A percentile compares a stretch with the other conserved stretches of the same genome.
Evolutionary conservation across 768 basidiomycete species (phyloP).

Genomic region (Lentinus tigrinus): DNA sequence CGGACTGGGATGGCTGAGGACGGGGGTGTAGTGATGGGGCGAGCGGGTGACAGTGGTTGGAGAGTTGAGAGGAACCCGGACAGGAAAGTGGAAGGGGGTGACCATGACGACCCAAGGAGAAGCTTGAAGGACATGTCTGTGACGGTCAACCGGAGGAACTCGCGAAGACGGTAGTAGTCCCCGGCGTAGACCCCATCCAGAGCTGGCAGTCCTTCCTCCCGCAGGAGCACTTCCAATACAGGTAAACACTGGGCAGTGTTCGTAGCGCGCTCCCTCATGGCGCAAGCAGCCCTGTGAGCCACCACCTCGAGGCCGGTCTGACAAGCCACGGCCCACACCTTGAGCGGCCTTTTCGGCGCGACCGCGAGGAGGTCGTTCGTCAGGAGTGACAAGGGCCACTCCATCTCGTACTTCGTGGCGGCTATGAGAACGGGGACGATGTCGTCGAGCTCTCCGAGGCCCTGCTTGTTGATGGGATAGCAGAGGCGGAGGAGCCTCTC

Average conservation of each 20-base stretch:
- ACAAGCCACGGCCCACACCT: slow-evolving; percentile 24
- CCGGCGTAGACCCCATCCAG: neutral
- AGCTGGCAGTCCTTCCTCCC: neutral
- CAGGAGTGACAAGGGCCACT: neutral
- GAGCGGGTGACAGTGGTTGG: neutral
- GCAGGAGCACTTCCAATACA: neutral
- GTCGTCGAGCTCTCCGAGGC: neutral
- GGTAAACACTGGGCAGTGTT: neutral
- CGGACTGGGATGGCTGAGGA: too few relatives aligned
- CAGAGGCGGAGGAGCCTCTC: slow-evolving; percentile 33
- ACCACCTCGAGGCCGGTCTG: neutral
- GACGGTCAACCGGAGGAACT: neutral
- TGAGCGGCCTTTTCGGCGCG: slow-evolving; percentile 25
- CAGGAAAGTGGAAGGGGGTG: neutral
- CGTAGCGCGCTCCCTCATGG: neutral
- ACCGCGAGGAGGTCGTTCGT: slow-evolving; percentile 7
- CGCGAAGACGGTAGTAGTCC: neutral
- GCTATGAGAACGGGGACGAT: neutral
- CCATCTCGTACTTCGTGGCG: slow-evolving; percentile 8
- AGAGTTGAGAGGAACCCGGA: neutral
- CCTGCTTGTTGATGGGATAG: slow-evolving; percentile 31
- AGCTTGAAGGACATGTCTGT: neutral
- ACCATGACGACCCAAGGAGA: too few relatives aligned
- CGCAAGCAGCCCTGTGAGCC: neutral
- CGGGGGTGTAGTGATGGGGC: too few relatives aligned